Percentiles rank a stretch among this genome's conserved stretches.
Conservation (phyloP, 805 yeast genomes). For the Tetrapisispora taiwanensis region DNA sequence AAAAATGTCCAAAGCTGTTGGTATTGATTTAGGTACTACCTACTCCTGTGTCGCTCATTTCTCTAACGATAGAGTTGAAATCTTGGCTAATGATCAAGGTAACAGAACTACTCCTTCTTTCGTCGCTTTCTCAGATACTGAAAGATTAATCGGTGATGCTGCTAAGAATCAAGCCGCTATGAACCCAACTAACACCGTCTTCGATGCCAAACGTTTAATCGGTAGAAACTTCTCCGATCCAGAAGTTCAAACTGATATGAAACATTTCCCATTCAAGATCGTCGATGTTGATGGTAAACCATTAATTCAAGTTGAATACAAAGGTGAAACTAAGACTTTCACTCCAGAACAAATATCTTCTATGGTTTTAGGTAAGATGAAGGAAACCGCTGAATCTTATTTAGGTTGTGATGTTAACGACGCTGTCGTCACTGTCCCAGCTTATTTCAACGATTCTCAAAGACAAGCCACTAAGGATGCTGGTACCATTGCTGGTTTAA, state of each 20-base stretch:
- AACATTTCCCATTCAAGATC: conserved; percentile 84
- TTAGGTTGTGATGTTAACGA: conserved; percentile 76
- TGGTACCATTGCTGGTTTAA: conserved; percentile 89
- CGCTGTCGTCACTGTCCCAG: conserved; percentile 93
- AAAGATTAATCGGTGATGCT: conserved; percentile 93
- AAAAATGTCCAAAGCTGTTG: conserved; percentile 27
- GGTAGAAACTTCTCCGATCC: conserved; percentile 55
- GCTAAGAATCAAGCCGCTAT: conserved; percentile 98
- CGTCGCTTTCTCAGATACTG: conserved; percentile 92
- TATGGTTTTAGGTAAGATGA: conserved; percentile 87
- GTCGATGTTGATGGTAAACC: conserved; percentile 79
- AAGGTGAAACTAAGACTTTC: conserved; percentile 78
- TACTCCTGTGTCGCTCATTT: conserved; percentile 74
- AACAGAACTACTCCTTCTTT: conserved; percentile 96
- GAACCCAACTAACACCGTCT: conserved; percentile 88
- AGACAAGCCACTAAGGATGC: conserved; percentile 97
- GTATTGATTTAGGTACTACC: conserved; percentile 58
- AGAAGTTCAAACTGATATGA: conserved; percentile 45
- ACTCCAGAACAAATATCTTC: conserved; percentile 94
- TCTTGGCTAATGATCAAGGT: conserved; percentile 42
- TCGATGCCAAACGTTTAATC: conserved; percentile 92
- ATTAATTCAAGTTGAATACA: conserved; percentile 72
- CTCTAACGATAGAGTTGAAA: conserved; percentile 76
- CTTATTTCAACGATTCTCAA: conserved; percentile 93
- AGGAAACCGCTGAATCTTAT: conserved; percentile 85